Base-by-base conservation (phyloP, 1,284 basidiomycete genomes). In the Leccinum fuscescens region DNA sequence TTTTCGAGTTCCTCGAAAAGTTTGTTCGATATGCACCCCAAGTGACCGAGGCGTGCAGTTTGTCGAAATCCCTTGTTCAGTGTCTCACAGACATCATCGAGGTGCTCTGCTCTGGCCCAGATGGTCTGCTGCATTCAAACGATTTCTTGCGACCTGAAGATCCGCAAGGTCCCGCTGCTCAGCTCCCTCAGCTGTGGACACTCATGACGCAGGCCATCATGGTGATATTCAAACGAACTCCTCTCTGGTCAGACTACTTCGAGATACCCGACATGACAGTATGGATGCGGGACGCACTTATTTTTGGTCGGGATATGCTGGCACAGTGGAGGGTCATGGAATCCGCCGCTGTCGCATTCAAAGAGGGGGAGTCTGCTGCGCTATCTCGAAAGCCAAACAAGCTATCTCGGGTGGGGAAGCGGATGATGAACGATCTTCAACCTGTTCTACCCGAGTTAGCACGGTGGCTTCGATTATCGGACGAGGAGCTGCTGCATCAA, bases 281-380 rank as follows among this genome's bases (percentile, higher is more conserved):
- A 53, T 98, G 95, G 95, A 97, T 98, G 96, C 86, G 94, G 62
- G 96, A 98, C 72, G 95, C 94, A 1, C 80, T 98, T 57, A 94
- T 97, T 59, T 94, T 96, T 70, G 93, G 90, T 14, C 79, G 90
- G 65, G 90, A 94, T 67, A 82, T 96, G 78, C 78, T 96, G 29
- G 88, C 86, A 4, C 87, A 93, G 66, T 85, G 93, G 71, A 80
- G 86, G 44, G 83, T 89, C 7, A 88, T 98, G 64, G 93, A 96
- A 73, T 79, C 79, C 22, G 88, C 88, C 1, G 83, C 86, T 3
- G 62, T 79, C 71, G 80, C 63, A 62, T 71, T 53, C 54, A 72
- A 66, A 55, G 74, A 63, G 57, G 64, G 58, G 60, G 63, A 70
- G 46, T 60, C 68, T 56, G 17, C 69, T 39, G 22, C 62, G 46